Evolutionary conservation across 371 early-diverging fungal species (phyloP), one percentile per base, ranked within the genome.

Genomic region (Blastocladiella emersonii): DNA sequence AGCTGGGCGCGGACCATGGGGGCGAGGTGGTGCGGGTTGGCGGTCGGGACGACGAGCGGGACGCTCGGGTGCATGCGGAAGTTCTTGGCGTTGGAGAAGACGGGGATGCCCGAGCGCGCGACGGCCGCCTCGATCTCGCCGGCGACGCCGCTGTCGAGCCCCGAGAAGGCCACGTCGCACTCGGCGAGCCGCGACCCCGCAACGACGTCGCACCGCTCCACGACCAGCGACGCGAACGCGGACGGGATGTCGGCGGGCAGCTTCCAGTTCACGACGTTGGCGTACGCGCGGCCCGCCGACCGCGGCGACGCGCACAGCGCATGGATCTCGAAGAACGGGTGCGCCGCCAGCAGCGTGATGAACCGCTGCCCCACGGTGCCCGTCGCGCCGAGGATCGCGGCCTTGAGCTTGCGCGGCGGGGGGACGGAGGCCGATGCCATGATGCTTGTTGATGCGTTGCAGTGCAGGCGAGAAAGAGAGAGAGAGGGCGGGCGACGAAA

Each of bases 291-390:
- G 57, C 95, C 96, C 13, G 93, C 89, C 39, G 94, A 94, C 56
- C 93, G 87, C 65, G 85, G 72, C 23, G 91, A 91, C 41, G 98
- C 98, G 62, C 98, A 95, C 39, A 97, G 74, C 57, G 87, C 84
- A 70, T 85, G 85, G 70, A 97, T 83, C 53, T 76, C 76, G 70
- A 97, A 93, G 64, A 79, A 74, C 55, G 95, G 95, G 74, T 97
- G 93, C 61, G 78, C 72, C 12, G 85, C 82, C 57, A 97, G 83
- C 57, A 95, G 80, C 56, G 86, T 78, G 65, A 95, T 90, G 67
- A 97, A 95, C n/a, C 95, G 86, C 71, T 97, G 98, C 51, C 95
- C 95, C 30, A 97, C 98, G n/a, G 92, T 93, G 70, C 95, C 98
- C 5, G 95, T 97, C 43, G 94, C 95, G 68, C 97, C 97, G 61